Evolutionary conservation across 768 basidiomycete genomes (phyloP), one percentile per base, ranked within the genome.

Genomic region (Neoboletus subvelutipes): DNA sequence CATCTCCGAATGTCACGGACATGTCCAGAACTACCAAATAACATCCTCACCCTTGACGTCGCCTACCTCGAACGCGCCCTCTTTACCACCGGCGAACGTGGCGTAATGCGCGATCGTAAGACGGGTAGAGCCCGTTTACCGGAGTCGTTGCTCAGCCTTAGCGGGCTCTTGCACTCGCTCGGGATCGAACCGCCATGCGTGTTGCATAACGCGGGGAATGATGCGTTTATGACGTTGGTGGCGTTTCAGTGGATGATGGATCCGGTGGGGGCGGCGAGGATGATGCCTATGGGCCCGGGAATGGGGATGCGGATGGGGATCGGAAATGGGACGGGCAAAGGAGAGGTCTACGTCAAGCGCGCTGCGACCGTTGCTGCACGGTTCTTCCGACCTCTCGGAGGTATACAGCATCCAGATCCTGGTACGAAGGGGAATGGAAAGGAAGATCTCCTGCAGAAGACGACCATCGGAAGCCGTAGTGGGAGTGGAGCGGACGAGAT

Each of bases 201-300:
- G 15, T 67, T 87, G 56, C 83, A 88, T 68, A 91, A 92, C 64
- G 75, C 90, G n/a, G 90, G 90, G 15, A 93, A 93, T 68, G 86
- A 90, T 59, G 87, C 91, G 4, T 83, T 88, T 64, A 76, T 88
- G 76, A 74, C 76, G 50, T 79, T 93, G 29, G 82, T 88, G 41
- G 82, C 78, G 13, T 75, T 92, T 31, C 90, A 93, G 64, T 75
- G 82, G 63, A 78, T 93, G 39, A 70, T 90, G 13, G 85, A 87
- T 52, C 86, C 84, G 0, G 69, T 71, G 22, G 71, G 73, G 13
- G 79, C 20, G 15, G 28, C 54, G 34, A 9, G 10, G 4, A 9
- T 29, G 28, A 28, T 26, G 17, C 36, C 34, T 28, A 28, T 28
- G 28, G 28, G 28, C 5, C 28, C 28, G 5, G 28, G 28, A 3